Conservation (phyloP, 2,329 filamentous ascomycete species). For the Colletotrichum sp. region DNA sequence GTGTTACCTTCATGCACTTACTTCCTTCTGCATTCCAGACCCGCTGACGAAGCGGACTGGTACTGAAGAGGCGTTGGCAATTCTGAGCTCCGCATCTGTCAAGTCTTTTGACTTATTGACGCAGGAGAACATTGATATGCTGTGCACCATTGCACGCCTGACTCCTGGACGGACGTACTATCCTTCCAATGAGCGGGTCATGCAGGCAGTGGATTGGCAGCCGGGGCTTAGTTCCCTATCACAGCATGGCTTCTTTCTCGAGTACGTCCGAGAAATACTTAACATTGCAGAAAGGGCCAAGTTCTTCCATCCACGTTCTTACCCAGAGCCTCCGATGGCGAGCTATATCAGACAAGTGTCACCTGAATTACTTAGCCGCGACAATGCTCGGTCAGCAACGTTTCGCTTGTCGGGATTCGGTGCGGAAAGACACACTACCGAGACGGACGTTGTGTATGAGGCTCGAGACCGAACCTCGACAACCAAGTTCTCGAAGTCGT, state of each 20-base stretch:
- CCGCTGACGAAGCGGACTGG: slow-evolving; percentile 53
- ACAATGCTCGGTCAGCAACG: slow-evolving; percentile 44
- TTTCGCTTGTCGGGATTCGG: slow-evolving; percentile 31
- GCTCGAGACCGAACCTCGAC: too few species aligned
- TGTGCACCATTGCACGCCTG: slow-evolving; percentile 42
- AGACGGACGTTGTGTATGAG: too few species aligned
- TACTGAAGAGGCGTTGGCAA: slow-evolving; percentile 56
- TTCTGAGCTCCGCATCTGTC: slow-evolving; percentile 53
- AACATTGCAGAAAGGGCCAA: slow-evolving; percentile 22
- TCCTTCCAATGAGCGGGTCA: slow-evolving; percentile 40
- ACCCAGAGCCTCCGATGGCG: background rate
- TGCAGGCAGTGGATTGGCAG: slow-evolving; percentile 54
- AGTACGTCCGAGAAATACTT: slow-evolving; percentile 38
- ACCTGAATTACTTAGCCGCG: slow-evolving; percentile 12
- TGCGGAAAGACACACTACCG: slow-evolving; percentile 22
- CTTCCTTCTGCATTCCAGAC: slow-evolving; percentile 57
- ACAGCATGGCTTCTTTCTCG: slow-evolving; percentile 49
- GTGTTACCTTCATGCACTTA: slow-evolving; percentile 58
- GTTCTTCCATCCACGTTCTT: background rate
- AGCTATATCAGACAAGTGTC: too few species aligned
- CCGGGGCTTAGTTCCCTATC: slow-evolving; percentile 39
- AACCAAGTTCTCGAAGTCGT: too few species aligned
- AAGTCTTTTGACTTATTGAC: slow-evolving; percentile 49
- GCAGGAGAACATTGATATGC: slow-evolving; percentile 34
- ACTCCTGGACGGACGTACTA: slow-evolving; percentile 51